phyloP scores from a whole-genome alignment of 1,284 basidiomycete species.

The Vanrija sp. region DNA sequence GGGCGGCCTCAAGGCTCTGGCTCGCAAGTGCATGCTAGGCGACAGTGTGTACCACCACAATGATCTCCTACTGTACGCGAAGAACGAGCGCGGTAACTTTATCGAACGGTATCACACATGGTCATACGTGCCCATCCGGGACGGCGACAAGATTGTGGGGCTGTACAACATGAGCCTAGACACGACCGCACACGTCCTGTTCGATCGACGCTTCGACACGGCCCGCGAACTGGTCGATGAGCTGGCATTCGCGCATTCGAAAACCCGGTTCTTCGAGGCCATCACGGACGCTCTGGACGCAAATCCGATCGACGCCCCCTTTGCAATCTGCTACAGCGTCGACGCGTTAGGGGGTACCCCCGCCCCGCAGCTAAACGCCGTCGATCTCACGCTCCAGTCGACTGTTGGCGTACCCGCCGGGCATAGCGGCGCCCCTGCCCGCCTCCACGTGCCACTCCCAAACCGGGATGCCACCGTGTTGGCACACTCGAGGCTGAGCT shows the following conservation, averaged over 20 bases:
- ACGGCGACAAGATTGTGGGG: constrained; percentile 25
- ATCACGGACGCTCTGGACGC: constrained; percentile 25
- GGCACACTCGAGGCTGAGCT: not conserved
- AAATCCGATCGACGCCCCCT: constrained; percentile 38
- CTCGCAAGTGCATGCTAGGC: constrained; percentile 6
- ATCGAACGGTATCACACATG: constrained; percentile 37
- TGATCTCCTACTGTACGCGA: constrained; percentile 25
- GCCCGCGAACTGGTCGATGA: constrained; percentile 33
- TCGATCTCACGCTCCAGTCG: constrained; percentile 10
- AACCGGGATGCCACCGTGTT: not conserved
- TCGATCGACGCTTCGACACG: constrained; percentile 29
- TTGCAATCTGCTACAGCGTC: constrained; percentile 35
- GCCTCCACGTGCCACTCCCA: not conserved
- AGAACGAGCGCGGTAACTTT: constrained; percentile 16
- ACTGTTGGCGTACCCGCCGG: constrained; percentile 29
- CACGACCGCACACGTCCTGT: constrained; percentile 29
- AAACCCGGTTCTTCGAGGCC: constrained; percentile 25
- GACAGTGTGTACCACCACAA: constrained; percentile 17
- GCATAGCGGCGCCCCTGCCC: constrained; percentile 19
- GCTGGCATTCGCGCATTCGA: constrained; percentile 20
- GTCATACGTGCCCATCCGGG: constrained; percentile 35
- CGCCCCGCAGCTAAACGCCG: not conserved
- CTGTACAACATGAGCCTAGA: constrained; percentile 35
- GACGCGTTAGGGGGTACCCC: not conserved
- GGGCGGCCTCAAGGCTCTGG: constrained; percentile 18